A percentile compares a stretch with the other conserved stretches of the same genome.
phyloP scores from a whole-genome alignment of 2,329 filamentous ascomycete genomes.

The Stagonosporopsis vannaccii region DNA sequence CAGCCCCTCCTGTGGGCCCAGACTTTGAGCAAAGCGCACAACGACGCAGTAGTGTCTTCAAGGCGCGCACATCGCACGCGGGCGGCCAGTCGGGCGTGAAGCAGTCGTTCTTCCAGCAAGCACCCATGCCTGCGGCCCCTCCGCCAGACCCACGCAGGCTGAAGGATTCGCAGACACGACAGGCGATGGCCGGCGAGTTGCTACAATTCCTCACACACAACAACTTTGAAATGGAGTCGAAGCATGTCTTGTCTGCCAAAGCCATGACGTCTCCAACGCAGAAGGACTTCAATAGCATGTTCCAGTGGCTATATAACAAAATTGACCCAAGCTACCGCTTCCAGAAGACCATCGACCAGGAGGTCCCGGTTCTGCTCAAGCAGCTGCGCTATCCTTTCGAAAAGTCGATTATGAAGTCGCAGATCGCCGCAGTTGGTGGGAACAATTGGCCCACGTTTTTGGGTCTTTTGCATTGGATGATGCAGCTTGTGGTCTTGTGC shows the following conservation, averaged over 20 bases:
- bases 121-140: slow-evolving; percentile 79
- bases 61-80: slow-evolving; percentile 66
- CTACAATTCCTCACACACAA: slow-evolving; percentile 90
- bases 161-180: slow-evolving; percentile 80
- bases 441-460: slow-evolving; percentile 98
- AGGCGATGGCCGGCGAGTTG: slow-evolving; percentile 84
- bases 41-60: slow-evolving; percentile 76
- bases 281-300: slow-evolving; percentile 98
- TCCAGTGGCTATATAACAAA: slow-evolving; percentile 95
- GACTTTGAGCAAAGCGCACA: slow-evolving; percentile 64
- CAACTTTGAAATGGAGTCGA: slow-evolving; percentile 98
- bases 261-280: slow-evolving; percentile 93
- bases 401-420: slow-evolving; percentile 94
- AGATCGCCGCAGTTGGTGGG: slow-evolving; percentile 91
- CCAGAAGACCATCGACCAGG: slow-evolving; percentile 92
- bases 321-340: slow-evolving; percentile 95
- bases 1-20: slow-evolving; percentile 54
- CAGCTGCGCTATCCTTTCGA: slow-evolving; percentile 95
- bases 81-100: slow-evolving; percentile 72
- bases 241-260: slow-evolving; percentile 88
- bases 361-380: slow-evolving; percentile 90
- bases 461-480: slow-evolving; percentile 96
- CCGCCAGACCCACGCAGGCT: slow-evolving; percentile 87
- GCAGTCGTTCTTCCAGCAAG: slow-evolving; percentile 94
- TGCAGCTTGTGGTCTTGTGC: slow-evolving; percentile 95